phyloP scores from a whole-genome alignment of 202 grass and related monocot genomes.

The Carex sylvatica region DNA sequence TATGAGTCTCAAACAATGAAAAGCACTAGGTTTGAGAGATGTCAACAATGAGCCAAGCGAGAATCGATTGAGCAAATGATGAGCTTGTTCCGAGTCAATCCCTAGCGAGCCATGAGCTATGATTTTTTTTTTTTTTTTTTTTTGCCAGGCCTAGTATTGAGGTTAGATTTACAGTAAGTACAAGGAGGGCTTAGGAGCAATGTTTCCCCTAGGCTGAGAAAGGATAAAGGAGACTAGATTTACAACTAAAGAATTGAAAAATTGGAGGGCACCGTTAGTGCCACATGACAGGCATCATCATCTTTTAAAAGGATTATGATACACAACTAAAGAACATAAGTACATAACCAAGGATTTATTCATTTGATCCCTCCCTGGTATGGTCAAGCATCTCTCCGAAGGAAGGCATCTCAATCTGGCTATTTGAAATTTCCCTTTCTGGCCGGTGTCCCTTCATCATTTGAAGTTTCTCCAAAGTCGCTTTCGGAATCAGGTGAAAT shows the following conservation, averaged over 20 bases:
- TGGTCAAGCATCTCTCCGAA: constrained; percentile 44
- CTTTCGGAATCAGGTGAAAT: constrained; percentile 30
- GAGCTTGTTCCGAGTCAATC: too few relatives aligned
- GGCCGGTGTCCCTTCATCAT: constrained; percentile 35
- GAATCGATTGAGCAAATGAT: too few relatives aligned
- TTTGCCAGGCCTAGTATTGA: too few relatives aligned
- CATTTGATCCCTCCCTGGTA: background rate
- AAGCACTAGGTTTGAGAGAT: too few relatives aligned
- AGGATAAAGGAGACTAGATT: too few relatives aligned
- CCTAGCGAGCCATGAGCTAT: too few relatives aligned
- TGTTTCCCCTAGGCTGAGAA: too few relatives aligned
- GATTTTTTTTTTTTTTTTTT: too few relatives aligned
- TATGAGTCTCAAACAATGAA: too few relatives aligned
- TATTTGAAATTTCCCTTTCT: constrained; percentile 36
- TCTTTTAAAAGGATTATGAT: background rate
- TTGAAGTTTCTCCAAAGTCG: constrained; percentile 26
- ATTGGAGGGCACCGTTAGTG: background rate
- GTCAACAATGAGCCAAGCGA: too few relatives aligned
- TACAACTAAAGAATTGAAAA: background rate
- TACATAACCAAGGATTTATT: background rate
- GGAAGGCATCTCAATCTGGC: constrained; percentile 31
- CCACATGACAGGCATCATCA: background rate
- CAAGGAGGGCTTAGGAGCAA: too few relatives aligned
- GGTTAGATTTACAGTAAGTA: too few relatives aligned
- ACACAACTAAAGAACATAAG: background rate